Conservation (phyloP, 2,329 filamentous ascomycete genomes). For the Cladophialophora exuberans region DNA sequence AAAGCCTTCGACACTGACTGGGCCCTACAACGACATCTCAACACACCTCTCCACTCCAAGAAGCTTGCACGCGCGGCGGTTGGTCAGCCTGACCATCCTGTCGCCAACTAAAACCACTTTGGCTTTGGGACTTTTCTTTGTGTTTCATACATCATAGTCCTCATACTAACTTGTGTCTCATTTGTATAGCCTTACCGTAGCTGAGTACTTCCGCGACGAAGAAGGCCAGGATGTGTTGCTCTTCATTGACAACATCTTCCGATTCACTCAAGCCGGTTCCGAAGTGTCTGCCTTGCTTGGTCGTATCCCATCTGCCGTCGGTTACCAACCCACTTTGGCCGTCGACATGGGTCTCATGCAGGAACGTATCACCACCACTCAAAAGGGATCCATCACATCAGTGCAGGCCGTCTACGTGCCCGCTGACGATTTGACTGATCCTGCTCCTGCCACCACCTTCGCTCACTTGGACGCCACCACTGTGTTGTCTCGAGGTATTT, state of each 20-base stretch:
- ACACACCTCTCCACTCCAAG: not conserved
- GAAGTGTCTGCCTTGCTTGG: slow-evolving; percentile 99
- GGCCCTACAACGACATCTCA: not conserved
- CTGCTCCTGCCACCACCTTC: slow-evolving; percentile 98
- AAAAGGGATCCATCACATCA: slow-evolving; percentile 99
- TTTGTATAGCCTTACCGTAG: slow-evolving; percentile 56
- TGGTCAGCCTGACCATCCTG: too few relatives aligned
- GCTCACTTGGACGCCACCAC: slow-evolving; percentile 99
- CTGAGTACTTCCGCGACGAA: slow-evolving; percentile 80
- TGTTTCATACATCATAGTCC: too few relatives aligned
- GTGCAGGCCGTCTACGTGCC: slow-evolving; percentile 99
- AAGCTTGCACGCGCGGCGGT: too few relatives aligned
- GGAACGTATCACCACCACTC: slow-evolving; percentile 99
- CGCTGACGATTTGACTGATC: slow-evolving; percentile 99
- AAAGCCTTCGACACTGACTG: not conserved
- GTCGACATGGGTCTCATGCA: slow-evolving; percentile 99
- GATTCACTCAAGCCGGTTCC: slow-evolving; percentile 99
- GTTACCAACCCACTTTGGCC: slow-evolving; percentile 98
- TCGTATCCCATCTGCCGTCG: slow-evolving; percentile 99
- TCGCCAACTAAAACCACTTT: too few relatives aligned
- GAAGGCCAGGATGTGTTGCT: slow-evolving; percentile 95
- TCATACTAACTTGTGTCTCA: slow-evolving; percentile 14
- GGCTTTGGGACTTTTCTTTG: not conserved
- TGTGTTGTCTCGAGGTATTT: slow-evolving; percentile 99
- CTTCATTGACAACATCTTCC: slow-evolving; percentile 99